Conservation (phyloP, 768 basidiomycete species). For the Tulasnella sp. region DNA sequence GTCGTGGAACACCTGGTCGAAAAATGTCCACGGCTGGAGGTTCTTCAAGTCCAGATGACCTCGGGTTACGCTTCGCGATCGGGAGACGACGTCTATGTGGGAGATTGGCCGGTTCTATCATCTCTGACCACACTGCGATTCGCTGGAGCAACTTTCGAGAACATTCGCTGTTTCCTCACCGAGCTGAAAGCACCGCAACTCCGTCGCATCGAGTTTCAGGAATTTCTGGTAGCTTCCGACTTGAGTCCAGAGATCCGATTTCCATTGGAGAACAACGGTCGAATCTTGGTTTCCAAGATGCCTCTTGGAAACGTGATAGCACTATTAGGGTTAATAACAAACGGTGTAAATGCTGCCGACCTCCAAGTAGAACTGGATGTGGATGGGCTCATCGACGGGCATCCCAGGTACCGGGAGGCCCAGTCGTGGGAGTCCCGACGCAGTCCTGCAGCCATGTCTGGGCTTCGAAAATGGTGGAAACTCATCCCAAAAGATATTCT, state of each 20-base stretch:
- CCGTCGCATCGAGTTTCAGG: neutral
- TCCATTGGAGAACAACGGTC: neutral
- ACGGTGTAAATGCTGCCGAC: neutral
- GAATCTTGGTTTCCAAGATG: neutral
- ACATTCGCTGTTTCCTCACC: neutral
- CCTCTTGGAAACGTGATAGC: neutral
- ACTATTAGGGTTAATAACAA: neutral
- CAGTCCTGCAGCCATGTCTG: neutral
- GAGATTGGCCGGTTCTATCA: neutral
- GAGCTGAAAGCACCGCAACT: neutral
- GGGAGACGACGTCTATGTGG: neutral
- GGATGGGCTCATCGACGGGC: neutral
- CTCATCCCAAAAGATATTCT: neutral
- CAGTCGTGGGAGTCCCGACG: neutral
- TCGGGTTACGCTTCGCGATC: neutral
- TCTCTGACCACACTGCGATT: neutral
- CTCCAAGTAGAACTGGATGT: neutral
- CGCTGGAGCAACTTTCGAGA: neutral
- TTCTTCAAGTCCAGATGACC: neutral
- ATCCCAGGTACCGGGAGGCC: neutral
- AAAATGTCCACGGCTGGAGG: neutral
- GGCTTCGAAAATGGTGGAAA: neutral
- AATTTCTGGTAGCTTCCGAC: too few relatives aligned
- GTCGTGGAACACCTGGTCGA: neutral
- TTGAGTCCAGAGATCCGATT: neutral